Evolutionary conservation across 768 basidiomycete genomes (phyloP).

Genomic region (Lactifluus subvellereus): DNA sequence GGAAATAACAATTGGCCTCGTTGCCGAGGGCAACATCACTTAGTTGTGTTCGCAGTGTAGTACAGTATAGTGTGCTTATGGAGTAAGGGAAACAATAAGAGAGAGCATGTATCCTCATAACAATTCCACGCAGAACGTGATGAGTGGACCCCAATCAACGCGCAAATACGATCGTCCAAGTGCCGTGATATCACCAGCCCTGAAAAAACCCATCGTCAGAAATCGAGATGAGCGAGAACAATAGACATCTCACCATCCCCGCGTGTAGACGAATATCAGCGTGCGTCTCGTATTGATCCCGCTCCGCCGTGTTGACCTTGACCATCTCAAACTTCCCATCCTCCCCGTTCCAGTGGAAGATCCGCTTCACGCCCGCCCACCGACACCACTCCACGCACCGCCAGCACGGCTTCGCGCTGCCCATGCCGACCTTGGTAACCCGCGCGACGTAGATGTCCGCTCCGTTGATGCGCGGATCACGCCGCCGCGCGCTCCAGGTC

Average conservation of each 20-base stretch:
- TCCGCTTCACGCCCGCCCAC: constrained; percentile 52
- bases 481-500: constrained; percentile 34
- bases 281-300: constrained; percentile 42
- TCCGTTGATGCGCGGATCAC: constrained; percentile 42
- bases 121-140: neutral
- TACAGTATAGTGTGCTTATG: too few relatives aligned
- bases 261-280: constrained; percentile 40
- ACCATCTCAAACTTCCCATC: constrained; percentile 37
- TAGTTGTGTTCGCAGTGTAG: too few relatives aligned
- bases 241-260: constrained; percentile 38
- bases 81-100: too few relatives aligned
- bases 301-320: constrained; percentile 40
- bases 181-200: constrained; percentile 8
- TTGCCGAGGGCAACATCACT: neutral
- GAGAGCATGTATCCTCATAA: neutral
- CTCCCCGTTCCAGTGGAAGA: constrained; percentile 46
- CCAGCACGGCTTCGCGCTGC: constrained; percentile 50
- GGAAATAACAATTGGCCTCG: constrained; percentile 1
- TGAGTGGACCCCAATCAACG: neutral
- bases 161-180: neutral
- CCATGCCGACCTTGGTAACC: constrained; percentile 44
- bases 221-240: neutral
- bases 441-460: constrained; percentile 52
- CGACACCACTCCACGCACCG: constrained; percentile 51
- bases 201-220: neutral